Evolutionary conservation across 2,329 filamentous ascomycete genomes (phyloP), one percentile per base, ranked within the genome.

Genomic region (Rutstroemia sp.): DNA sequence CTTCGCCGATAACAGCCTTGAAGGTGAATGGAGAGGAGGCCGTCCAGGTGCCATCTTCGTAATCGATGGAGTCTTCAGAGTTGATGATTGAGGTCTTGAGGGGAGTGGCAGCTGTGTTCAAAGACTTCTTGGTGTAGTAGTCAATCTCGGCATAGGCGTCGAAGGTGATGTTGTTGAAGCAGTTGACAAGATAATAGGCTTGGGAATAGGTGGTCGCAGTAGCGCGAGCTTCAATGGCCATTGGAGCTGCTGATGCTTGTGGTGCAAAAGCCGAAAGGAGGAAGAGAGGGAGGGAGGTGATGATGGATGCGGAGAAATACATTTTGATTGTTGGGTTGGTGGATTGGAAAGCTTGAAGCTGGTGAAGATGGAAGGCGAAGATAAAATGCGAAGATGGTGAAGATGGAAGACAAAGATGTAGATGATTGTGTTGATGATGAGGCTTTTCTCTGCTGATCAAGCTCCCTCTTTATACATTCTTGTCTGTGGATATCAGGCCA

Each of bases 181-280:
- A 57, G 48, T 57, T 57, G 30, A 47, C 48, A 23, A 57, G 54
- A 27, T 57, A 57, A n/a, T 47, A 57, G 25, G 53, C 48, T 23
- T 53, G 44, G 16, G 52, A 57, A 14, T 53, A 57, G 25, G 53
- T 57, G 17, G 48, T 25, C 16, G 52, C 39, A 21, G 30, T 16
- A 25, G 27, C 8, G n/a, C 39, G 12, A 10, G 52, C 44, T n/a
- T 39, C 52, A n/a, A 21, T 21, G 52, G 34, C 34, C 21, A 14
- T 34, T 54, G 44, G 34, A 21, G 52, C 52, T 3, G 52, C 52
- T 5, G 52, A 54, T 25, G n/a, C 19, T 4, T 48, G 45, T 3
- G 52, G 21, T 4, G 45, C n/a, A 5, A 54, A 30, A n/a, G 52
- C 36, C 9, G 52, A 54, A 23, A 54, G 45, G 23, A 54, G 27